Base-by-base conservation (phyloP, 768 basidiomycete species). In the Boletus rubroflammeus region DNA sequence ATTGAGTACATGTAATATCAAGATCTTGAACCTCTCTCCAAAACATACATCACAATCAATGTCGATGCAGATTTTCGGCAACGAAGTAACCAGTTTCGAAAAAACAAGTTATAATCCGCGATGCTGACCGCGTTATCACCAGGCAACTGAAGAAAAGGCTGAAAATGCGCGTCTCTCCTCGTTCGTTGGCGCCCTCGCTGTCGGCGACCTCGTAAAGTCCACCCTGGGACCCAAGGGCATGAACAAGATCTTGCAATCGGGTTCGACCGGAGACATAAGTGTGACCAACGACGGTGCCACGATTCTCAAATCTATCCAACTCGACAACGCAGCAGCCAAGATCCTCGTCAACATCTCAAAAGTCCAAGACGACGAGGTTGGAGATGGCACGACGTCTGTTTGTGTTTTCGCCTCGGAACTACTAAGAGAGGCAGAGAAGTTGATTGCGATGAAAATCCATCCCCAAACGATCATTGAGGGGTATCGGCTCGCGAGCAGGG, bases 281-380 rank as follows among this genome's bases (percentile, higher is more conserved):
- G 96, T 99, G 46, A 99, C 97, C 11, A 99, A 99, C 73, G 97
- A 99, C 70, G 97, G 97, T 5, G 97, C 97, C 4, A 98, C 97
- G 44, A 99, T 98, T 65, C 82, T 99, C 54, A 98, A 98, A 71
- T 86, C 91, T 45, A 98, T 99, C 65, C 89, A 93, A 64, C 85
- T 99, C 59, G 97, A 99, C 74, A 98, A 99, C 69, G 92, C 97
- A 5, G 96, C 96, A 2, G 97, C 97, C 38, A 99, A 99, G 79
- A 98, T 99, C 70, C 81, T 99, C 51, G 97, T 99, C 64, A 98
- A 99, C 73, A 98, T 99, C 72, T 96, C 94, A 1, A 99, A 99
- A 69, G 96, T 98, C n/a, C 97, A 98, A 75, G 97, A 99, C 69
- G 97, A 99, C 68, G 97, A 99, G 72, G 86, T 99, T 44, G 97